phyloP scores from a whole-genome alignment of 176 grass and related monocot species.

The Juncus inflexus region DNA sequence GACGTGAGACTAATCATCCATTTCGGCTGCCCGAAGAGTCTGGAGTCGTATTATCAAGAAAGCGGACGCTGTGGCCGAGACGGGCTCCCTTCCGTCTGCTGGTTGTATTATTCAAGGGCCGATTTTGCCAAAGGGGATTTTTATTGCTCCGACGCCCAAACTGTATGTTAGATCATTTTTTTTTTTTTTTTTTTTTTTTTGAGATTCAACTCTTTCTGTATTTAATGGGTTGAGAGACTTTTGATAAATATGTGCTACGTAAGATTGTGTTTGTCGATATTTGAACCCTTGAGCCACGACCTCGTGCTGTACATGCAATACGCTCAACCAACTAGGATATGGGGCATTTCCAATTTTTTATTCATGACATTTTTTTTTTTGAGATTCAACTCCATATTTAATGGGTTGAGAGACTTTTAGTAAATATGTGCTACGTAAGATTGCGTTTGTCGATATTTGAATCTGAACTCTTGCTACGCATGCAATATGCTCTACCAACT shows the following conservation, averaged over 20 bases:
- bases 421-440: too few relatives aligned
- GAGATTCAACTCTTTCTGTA: background rate
- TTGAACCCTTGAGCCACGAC: too few relatives aligned
- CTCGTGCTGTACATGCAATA: too few relatives aligned
- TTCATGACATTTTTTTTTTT: constrained; percentile 12
- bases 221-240: too few relatives aligned
- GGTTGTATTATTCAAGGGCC: constrained; percentile 90
- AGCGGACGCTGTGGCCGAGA: constrained; percentile 95
- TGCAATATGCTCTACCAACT: too few relatives aligned
- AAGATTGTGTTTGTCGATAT: too few relatives aligned
- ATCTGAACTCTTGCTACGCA: too few relatives aligned
- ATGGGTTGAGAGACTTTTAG: too few relatives aligned
- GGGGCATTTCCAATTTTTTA: too few relatives aligned
- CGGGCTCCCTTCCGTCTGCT: constrained; percentile 79
- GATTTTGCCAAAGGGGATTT: constrained; percentile 94
- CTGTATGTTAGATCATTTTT: constrained; percentile 32
- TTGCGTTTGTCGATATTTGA: too few relatives aligned
- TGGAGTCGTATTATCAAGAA: constrained; percentile 98
- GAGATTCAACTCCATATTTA: background rate
- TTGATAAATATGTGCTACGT: too few relatives aligned
- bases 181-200: constrained; percentile 1
- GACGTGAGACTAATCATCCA: constrained; percentile 94
- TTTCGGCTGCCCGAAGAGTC: constrained; percentile 88
- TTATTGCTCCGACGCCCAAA: constrained; percentile 65
- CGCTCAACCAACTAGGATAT: too few relatives aligned